Percentiles rank a stretch among this genome's conserved stretches.
These are phyloP conservation scores for Periconia sp. DNA, from an alignment of 2,329 filamentous ascomycete genomes.

Conservation along the genomic window DNA sequence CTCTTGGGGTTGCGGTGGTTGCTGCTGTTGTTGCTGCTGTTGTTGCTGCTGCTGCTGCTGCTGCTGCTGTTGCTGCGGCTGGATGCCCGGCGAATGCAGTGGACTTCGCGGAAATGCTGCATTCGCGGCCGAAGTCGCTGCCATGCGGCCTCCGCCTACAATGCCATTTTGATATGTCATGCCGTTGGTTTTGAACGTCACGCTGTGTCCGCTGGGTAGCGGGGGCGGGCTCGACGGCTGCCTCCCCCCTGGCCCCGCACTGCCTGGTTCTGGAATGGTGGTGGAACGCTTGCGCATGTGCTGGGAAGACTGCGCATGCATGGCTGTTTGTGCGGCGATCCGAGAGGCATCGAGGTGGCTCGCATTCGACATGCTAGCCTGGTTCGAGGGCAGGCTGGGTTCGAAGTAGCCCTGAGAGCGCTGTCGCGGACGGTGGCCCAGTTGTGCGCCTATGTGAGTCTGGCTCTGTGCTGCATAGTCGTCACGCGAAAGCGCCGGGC, in stretches of 20 bases:
- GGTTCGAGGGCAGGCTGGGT: conserved; percentile 69
- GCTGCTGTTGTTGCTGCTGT: conserved; percentile 71
- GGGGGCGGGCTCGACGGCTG: conserved; percentile 65
- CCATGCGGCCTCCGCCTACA: conserved; percentile 65
- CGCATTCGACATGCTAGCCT: conserved; percentile 54
- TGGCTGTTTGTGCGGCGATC: conserved; percentile 79
- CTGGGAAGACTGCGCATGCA: conserved; percentile 67
- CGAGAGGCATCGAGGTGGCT: conserved; percentile 68
- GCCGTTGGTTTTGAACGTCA: conserved; percentile 49
- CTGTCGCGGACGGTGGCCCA: conserved; percentile 67
- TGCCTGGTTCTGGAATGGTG: conserved; percentile 67
- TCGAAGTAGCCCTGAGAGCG: conserved; percentile 80
- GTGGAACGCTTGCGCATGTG: conserved; percentile 72
- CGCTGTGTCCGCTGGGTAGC: conserved; percentile 43
- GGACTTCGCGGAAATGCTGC: conserved; percentile 73
- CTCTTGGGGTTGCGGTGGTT: conserved; percentile 23
- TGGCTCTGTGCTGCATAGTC: conserved; percentile 34
- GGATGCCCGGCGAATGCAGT: conserved; percentile 49
- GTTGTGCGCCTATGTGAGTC: conserved; percentile 39
- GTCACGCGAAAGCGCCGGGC: conserved; percentile 47
- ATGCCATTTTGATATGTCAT: conserved; percentile 66
- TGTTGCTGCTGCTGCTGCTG: conserved; percentile 75
- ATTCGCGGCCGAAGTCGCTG: conserved; percentile 75
- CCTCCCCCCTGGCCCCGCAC: conserved; percentile 24
- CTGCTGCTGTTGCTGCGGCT: conserved; percentile 56